These are phyloP conservation scores for Trametes cinnabarina DNA, from an alignment of 768 basidiomycete species.

Conservation along the genomic window DNA sequence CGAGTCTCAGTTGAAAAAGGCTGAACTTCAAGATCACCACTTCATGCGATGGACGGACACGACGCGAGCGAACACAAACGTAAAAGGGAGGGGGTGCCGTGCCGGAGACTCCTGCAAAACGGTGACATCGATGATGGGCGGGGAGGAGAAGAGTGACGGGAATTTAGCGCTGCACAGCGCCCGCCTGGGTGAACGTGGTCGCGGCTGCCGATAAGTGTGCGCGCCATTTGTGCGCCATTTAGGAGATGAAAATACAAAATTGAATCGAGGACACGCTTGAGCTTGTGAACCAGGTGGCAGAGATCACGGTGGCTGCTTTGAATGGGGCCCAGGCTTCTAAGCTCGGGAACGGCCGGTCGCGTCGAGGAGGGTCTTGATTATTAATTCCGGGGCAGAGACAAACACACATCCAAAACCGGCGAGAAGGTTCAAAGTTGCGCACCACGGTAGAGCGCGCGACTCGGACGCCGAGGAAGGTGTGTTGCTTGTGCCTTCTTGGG, in stretches of 20 bases:
- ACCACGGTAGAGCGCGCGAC: no score
- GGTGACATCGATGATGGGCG: background rate
- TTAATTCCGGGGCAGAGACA: background rate
- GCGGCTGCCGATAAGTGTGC: background rate
- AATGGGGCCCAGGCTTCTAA: background rate
- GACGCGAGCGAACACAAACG: no score
- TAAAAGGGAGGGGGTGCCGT: no score
- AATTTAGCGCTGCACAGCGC: background rate
- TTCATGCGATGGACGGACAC: background rate
- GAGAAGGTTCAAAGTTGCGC: background rate
- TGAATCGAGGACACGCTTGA: background rate
- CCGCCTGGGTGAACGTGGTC: background rate
- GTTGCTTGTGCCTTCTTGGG: conserved; percentile 6
- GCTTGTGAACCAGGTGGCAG: background rate
- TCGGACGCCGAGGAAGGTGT: background rate
- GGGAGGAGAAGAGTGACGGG: background rate
- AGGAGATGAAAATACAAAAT: background rate
- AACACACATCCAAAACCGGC: conserved; percentile 5
- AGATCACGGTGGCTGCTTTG: no score
- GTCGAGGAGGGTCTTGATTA: background rate
- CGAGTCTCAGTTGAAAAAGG: background rate
- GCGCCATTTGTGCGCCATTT: no score
- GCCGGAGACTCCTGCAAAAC: no score
- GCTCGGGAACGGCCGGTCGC: background rate
- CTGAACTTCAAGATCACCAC: background rate